Base-by-base conservation (phyloP, 2,329 filamentous ascomycete species). In the Claviceps africana region DNA sequence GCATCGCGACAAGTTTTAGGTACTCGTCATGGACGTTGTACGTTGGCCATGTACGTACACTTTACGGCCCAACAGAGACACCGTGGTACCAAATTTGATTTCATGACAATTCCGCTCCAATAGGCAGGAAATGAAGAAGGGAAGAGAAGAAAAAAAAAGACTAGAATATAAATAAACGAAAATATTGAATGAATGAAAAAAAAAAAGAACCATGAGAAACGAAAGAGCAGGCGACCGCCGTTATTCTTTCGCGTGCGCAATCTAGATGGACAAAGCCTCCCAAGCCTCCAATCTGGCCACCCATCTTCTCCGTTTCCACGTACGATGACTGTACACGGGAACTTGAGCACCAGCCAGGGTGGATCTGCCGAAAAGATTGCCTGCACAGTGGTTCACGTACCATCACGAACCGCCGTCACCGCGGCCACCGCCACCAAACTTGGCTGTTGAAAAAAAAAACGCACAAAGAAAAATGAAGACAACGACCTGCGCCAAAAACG, bases 401-500 rank as follows among this genome's bases (percentile, higher is more conserved):
- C 33, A 35, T 11, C 13, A 33, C 31, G 8, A 2, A 33, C 31
- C 31, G 31, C 8, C 31, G 31, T 11, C n/a, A 13, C 22, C 44
- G n/a, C 19, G 11, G 9, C 4, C 30, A 13, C 45, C 45, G 19
- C 35, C 40, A 22, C 40, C 11, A n/a, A 35, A 10, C 4, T 30
- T 9, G 21, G 22, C 11, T 35, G 2, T 17, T 11, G 7, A 2
- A 47, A 4, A 13, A 22, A 47, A 31, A 4, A 33, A n/a, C n/a
- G 8, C 15, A n/a, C n/a, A 17, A 28, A 46, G 15, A 33, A 47
- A 53, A 53, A 28, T 28, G 19, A 44, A 40, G 37, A 19, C 2
- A 8, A 40, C 19, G n/a, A 40, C 5, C 5, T 10, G 37, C 25
- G 30, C 45, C 45, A 15, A 21, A 50, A 65, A 65, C 64, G 60